Percentiles rank a stretch among this genome's conserved stretches.
phyloP scores from a whole-genome alignment of 345 rosid species.

The Linum tenue region DNA sequence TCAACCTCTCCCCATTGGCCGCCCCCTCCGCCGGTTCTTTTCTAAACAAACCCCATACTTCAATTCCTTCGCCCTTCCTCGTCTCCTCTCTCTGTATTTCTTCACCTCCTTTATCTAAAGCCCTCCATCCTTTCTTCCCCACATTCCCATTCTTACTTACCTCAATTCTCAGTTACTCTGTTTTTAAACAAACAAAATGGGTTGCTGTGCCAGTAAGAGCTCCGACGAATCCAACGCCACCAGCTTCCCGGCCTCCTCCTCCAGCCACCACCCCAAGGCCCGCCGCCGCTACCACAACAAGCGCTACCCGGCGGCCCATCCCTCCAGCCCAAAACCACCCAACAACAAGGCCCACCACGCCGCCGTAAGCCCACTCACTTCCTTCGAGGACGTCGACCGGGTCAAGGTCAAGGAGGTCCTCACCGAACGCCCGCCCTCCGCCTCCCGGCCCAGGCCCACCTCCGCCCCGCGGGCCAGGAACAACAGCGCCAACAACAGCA shows the following conservation, averaged over 20 bases:
- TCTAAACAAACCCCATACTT: not conserved
- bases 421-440: not conserved
- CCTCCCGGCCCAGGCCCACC: not conserved
- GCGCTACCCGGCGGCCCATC: not conserved
- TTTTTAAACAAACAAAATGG: not conserved
- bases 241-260: not conserved
- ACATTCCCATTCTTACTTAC: not conserved
- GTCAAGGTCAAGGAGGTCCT: not conserved
- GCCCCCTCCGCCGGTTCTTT: not conserved
- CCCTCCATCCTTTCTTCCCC: not conserved
- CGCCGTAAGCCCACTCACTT: not conserved
- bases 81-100: too few relatives aligned
- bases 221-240: not conserved
- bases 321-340: not conserved
- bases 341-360: not conserved
- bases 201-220: not conserved
- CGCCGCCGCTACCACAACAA: not conserved
- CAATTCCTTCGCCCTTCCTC: not conserved
- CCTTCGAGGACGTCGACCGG: not conserved
- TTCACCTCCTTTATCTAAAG: not conserved
- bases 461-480: not conserved
- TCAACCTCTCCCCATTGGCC: not conserved
- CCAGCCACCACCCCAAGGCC: not conserved
- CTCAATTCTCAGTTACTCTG: too few relatives aligned
- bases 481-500: not conserved